Conservation (phyloP, 345 rosid genomes). For the Anacardium occidentale region DNA sequence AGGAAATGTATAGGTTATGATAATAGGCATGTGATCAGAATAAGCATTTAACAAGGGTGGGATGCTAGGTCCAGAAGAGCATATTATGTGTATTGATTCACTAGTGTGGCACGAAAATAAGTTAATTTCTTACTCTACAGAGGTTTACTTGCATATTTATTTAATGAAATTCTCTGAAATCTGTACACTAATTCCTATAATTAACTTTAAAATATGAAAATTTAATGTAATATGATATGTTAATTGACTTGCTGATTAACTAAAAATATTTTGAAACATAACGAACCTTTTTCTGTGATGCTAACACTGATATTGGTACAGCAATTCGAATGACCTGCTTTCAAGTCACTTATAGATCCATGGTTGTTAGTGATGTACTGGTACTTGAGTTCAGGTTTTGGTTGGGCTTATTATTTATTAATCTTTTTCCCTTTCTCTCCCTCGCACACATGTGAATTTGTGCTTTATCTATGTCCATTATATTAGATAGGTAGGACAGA, state of each 20-base stretch:
- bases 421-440: not conserved
- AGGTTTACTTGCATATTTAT: too few species aligned
- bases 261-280: not conserved
- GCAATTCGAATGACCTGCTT: not conserved
- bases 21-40: not conserved
- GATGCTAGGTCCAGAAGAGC: not conserved
- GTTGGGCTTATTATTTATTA: not conserved
- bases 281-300: not conserved
- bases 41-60: not conserved
- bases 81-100: not conserved
- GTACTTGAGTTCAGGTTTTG: too few species aligned
- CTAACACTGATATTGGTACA: not conserved
- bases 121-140: too few species aligned
- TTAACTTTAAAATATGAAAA: not conserved
- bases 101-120: too few species aligned
- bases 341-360: not conserved
- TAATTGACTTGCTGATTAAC: not conserved
- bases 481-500: not conserved
- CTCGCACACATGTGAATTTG: not conserved
- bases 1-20: not conserved
- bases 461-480: not conserved
- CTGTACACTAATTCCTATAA: not conserved
- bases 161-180: not conserved
- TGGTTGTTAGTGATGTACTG: not conserved
- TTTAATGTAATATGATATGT: not conserved